phyloP scores from a whole-genome alignment of 495 filamentous ascomycete species.

The Penicillium simplicissimum region DNA sequence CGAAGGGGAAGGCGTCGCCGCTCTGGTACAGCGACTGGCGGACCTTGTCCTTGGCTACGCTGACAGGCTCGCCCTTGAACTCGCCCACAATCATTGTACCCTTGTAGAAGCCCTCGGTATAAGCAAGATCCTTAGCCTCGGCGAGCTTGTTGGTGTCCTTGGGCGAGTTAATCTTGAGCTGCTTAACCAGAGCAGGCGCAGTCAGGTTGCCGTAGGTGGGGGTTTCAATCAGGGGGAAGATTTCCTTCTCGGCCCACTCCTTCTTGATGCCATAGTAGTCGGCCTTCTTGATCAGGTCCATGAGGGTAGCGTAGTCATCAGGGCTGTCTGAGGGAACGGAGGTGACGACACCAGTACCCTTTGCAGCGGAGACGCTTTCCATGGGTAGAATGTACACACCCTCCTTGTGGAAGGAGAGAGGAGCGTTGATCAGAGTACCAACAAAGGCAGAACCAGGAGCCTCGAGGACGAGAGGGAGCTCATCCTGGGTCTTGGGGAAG shows the following conservation, averaged over 20 bases:
- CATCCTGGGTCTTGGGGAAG: conserved; percentile 62
- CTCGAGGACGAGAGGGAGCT: conserved; percentile 58
- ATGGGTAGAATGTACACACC: conserved; percentile 90
- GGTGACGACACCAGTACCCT: conserved; percentile 95
- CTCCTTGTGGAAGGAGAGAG: conserved; percentile 81
- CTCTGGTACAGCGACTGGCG: conserved; percentile 73
- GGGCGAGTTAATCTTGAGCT: conserved; percentile 93
- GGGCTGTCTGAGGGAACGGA: conserved; percentile 94
- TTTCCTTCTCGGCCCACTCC: conserved; percentile 91
- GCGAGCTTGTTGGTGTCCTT: conserved; percentile 89
- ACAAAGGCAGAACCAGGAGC: conserved; percentile 76
- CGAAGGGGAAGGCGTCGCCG: conserved; percentile 85
- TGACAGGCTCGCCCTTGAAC: conserved; percentile 83
- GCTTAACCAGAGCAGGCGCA: conserved; percentile 80
- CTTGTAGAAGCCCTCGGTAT: conserved; percentile 98
- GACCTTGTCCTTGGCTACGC: conserved; percentile 83
- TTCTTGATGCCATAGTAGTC: conserved; percentile 96
- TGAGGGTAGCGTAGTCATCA: conserved; percentile 89
- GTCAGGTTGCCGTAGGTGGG: conserved; percentile 85
- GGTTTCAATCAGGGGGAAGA: conserved; percentile 85
- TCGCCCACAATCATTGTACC: conserved; percentile 88
- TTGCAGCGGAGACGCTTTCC: conserved; percentile 86
- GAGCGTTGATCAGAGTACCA: conserved; percentile 83
- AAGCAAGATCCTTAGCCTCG: conserved; percentile 93
- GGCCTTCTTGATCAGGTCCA: conserved; percentile 91